Base-by-base conservation (phyloP, 73 alveolate species). In the Symbiodinium pilosum region DNA sequence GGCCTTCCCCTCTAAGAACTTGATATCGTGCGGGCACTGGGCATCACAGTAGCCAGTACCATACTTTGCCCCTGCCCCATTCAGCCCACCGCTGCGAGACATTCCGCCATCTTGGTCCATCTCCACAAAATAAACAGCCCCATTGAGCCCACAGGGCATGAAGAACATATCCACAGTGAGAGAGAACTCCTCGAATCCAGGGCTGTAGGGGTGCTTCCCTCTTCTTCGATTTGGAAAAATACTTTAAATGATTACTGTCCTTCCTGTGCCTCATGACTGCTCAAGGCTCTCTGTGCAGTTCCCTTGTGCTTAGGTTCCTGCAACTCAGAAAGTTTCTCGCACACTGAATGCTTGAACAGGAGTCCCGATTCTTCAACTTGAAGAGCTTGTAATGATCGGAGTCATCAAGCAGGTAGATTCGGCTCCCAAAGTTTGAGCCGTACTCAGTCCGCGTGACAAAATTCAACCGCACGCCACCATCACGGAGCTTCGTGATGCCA, bases 71-170 rank as follows among this genome's bases (percentile, higher is more conserved):
- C 99, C 99, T 28, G 99, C 99, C 52, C 21, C 41, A 36, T 99
- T 99, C 38, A 20, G 16, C 21, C 94, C 94, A 12, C 94, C 94
- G 36, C 52, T 41, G 40, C 40, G 40, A 32, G 84, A 34, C 43
- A 36, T 8, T 20, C 99, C 99, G 39, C 99, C 99, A 88, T 99
- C 99, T 5, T 44, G 95, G 21, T 99, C 99, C 99, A 99, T 99
- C 26, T 94, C 99, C 51, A 86, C 99, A 26, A 99, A 99, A 95
- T 99, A 99, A n/a, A 99, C 94, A 11, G 99, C 99, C 42, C 99
- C 99, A 47, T 99, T 99, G 69, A 99, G 86, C 34, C 99, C 99
- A 38, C 99, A 99, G 54, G 94, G 99, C 75, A 95, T 43, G 84
- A 28, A 26, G 59, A 64, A 96, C 81, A 99, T 99, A 87, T 99